Conservation (phyloP, 768 basidiomycete species). For the Termitomyces sp. region DNA sequence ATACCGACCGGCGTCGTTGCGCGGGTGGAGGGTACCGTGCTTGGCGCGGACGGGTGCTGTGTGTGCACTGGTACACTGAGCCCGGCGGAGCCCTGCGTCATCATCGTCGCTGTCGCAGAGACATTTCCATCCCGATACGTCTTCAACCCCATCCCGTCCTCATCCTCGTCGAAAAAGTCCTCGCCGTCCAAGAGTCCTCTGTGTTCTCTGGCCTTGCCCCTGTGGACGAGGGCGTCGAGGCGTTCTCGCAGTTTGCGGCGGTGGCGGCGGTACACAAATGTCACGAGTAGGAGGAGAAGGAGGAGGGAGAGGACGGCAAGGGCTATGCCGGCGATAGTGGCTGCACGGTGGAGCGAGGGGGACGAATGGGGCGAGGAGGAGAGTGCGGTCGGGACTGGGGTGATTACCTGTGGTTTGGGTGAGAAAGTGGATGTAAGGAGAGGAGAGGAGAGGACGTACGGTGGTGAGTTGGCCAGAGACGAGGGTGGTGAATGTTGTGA, state of each 20-base stretch:
- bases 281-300: background rate
- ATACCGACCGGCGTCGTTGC: slow-evolving; percentile 5
- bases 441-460: background rate
- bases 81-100: too few relatives aligned
- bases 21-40: background rate
- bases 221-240: background rate
- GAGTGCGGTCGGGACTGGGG: slow-evolving; percentile 9
- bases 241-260: slow-evolving; percentile 9
- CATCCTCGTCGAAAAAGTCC: slow-evolving; percentile 12
- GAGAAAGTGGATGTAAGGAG: too few relatives aligned
- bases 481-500: background rate
- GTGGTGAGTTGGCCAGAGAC: background rate
- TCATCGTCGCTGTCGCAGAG: background rate
- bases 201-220: background rate
- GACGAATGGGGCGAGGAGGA: background rate
- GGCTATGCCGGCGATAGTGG: slow-evolving; percentile 5
- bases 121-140: background rate
- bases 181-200: slow-evolving; percentile 9
- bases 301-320: slow-evolving; percentile 2
- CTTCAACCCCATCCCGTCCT: background rate
- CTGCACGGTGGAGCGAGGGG: background rate
- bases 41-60: background rate
- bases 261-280: slow-evolving; percentile 9
- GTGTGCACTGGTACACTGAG: too few relatives aligned
- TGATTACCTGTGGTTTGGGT: background rate